Evolutionary conservation across 2,329 filamentous ascomycete genomes (phyloP).

Genomic region (Setomelanomma holmii): DNA sequence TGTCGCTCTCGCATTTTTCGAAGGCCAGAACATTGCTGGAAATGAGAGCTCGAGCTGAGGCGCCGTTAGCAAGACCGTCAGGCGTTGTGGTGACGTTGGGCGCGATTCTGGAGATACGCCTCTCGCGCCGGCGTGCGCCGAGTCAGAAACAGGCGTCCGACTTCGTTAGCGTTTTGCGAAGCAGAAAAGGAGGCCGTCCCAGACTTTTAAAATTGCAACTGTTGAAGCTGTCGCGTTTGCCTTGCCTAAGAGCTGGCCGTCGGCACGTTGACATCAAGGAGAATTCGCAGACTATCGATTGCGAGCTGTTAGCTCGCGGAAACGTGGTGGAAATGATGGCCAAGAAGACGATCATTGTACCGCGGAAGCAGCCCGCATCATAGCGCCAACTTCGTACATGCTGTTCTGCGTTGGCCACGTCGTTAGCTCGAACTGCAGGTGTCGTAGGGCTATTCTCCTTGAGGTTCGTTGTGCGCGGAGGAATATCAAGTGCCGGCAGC

Average conservation of each 20-base stretch:
- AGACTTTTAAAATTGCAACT: slow-evolving; percentile 18
- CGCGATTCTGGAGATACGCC: slow-evolving; percentile 11
- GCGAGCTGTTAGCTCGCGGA: background rate
- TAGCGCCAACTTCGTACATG: slow-evolving; percentile 1
- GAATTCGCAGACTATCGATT: slow-evolving; percentile 22
- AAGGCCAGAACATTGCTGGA: slow-evolving; percentile 10
- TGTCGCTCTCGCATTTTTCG: slow-evolving; percentile 1
- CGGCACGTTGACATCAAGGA: too few relatives aligned
- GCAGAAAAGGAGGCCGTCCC: slow-evolving; percentile 15
- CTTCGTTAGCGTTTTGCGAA: slow-evolving; percentile 7
- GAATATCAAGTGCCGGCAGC: too few relatives aligned
- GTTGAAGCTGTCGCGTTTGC: slow-evolving; percentile 9
- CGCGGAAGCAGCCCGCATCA: slow-evolving; percentile 10
- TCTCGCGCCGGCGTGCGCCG: slow-evolving; percentile 16
- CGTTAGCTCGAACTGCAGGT: too few relatives aligned
- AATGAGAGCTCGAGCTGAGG: slow-evolving; percentile 8
- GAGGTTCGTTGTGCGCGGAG: background rate
- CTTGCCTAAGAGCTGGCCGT: background rate
- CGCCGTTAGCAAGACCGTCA: slow-evolving; percentile 2
- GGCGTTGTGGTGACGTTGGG: slow-evolving; percentile 9
- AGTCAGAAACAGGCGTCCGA: slow-evolving; percentile 9
- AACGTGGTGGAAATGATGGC: slow-evolving; percentile 11
- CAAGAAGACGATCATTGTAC: slow-evolving; percentile 9
- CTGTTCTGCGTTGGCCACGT: background rate
- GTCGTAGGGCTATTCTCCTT: background rate